Base-by-base conservation (phyloP, 768 basidiomycete genomes). In the Kondoa malvinella region DNA sequence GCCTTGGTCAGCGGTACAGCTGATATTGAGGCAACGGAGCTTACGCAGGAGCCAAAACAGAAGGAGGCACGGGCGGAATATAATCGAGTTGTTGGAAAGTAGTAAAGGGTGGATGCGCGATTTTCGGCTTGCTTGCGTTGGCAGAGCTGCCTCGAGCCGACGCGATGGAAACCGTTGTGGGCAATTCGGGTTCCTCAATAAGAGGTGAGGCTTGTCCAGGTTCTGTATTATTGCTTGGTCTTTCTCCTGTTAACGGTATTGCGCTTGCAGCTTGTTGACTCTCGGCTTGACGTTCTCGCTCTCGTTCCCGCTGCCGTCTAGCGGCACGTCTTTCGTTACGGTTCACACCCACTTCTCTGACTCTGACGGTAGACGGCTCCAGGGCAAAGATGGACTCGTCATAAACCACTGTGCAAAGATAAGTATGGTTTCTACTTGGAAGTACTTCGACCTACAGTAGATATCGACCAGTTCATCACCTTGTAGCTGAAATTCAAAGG, bases 381-480 rank as follows among this genome's bases (percentile, higher is more conserved):
- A 92, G 78, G 14, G 91, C 90, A 74, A 92, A 92, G 31, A 92
- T 87, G 71, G 90, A 92, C 75, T 92, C 89, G 1, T 86, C 83
- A 75, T 92, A 92, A 2, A 92, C 87, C 31, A 92, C 61, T 63
- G 61, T 25, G 33, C 15, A 15, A 33, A 33, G 29, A 17, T 63
- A 3, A 33, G 30, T 31, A 14, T 29, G 15, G 25, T 25, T 29
- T 60, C 25, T 25, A 14, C 8, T 31, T 29, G 27, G 8, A 60
- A 14, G 27, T 14, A 31, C 27, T 12, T 16, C 3, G 3, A 63
- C 61, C 17, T 63, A 63, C 61, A 66, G 32, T 91, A 92, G 4
- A 92, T 86, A 76, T 92, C 90, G 2, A 92, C 89, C 1, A 92
- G 82, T 73, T 92, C 90, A 74, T 92, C 91, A 3, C 90, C 90